Base-by-base conservation (phyloP, 2,329 filamentous ascomycete genomes). In the Alternaria angustiovoidea region DNA sequence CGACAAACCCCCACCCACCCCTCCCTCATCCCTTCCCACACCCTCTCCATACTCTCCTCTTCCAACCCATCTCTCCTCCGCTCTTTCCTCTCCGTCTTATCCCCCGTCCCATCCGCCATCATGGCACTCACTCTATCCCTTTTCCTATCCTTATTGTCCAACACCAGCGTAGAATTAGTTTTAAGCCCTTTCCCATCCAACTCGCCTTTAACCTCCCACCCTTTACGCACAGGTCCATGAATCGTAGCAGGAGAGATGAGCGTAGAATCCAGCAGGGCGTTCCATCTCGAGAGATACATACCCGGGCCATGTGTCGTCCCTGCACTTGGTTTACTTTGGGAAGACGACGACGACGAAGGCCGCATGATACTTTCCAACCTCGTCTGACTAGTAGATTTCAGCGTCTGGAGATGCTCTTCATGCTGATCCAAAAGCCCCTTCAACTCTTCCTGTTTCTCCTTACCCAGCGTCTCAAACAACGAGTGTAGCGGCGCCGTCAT, bases 281-380 rank as follows among this genome's bases (percentile, higher is more conserved):
- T 89, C 91, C 91, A 94, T 51, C 88, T 85, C 1, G 86, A 83
- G 24, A 93, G 84, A 71, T 91, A 94, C 47, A 90, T 86, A 1
- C 91, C 91, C 0, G 91, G 91, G 0, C 90, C 91, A 24, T 82
- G 83, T 54, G 85, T 84, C 36, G 80, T 81, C 1, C 38, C 38
- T 12, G 4, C 36, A 4, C 7, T 20, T 4, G n/a, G 75, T 71
- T 14, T 53, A 55, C 16, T 36, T 4, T 59, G 47, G 16, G 32
- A 36, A 14, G 32, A 36, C 4, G 28, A 36, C 6, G 66, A 62
- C 6, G 66, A 62, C 6, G 51, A 36, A 2, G 63, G 51, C 9
- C 57, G 54, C 63, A 92, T 81, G 24, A 92, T 84, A 1, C 78
- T 77, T 54, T 87, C 84, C 61, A 91, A 84, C 2, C 86, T 85